Evolutionary conservation across 208 protist species (phyloP).

Genomic region (Leishmania turanica): DNA sequence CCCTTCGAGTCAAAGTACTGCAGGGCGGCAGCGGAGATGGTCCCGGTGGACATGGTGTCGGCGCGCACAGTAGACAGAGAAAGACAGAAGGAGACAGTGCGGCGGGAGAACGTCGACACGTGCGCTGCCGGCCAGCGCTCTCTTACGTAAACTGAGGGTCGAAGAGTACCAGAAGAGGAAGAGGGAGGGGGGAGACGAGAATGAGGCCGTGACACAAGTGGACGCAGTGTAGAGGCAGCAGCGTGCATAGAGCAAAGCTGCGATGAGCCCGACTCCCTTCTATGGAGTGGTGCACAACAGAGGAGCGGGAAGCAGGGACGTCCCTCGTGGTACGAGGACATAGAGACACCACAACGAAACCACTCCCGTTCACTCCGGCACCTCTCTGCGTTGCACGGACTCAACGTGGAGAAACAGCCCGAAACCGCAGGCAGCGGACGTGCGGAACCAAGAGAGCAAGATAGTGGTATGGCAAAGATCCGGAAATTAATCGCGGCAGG

Average conservation of each 20-base stretch:
- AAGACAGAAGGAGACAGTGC: background rate
- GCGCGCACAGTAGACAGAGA: background rate
- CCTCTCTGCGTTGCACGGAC: background rate
- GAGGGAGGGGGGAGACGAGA: background rate
- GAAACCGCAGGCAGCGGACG: background rate
- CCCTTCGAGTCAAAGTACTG: slow-evolving; percentile 77
- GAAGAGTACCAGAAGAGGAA: background rate
- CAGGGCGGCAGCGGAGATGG: slow-evolving; percentile 56
- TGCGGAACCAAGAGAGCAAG: no score
- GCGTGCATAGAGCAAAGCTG: no score
- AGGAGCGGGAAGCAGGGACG: background rate
- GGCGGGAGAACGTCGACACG: background rate
- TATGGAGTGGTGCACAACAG: background rate
- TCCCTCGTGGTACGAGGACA: background rate
- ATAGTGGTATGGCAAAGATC: background rate
- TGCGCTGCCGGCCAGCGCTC: background rate
- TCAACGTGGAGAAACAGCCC: background rate
- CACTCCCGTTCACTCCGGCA: background rate
- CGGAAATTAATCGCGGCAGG: background rate
- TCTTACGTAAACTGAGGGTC: background rate
- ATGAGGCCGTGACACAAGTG: background rate
- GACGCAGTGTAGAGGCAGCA: background rate
- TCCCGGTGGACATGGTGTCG: slow-evolving; percentile 65
- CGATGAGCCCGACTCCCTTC: background rate
- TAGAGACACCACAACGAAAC: background rate